phyloP scores from a whole-genome alignment of 139 green algal species.

The Coccomyxa sp. region DNA sequence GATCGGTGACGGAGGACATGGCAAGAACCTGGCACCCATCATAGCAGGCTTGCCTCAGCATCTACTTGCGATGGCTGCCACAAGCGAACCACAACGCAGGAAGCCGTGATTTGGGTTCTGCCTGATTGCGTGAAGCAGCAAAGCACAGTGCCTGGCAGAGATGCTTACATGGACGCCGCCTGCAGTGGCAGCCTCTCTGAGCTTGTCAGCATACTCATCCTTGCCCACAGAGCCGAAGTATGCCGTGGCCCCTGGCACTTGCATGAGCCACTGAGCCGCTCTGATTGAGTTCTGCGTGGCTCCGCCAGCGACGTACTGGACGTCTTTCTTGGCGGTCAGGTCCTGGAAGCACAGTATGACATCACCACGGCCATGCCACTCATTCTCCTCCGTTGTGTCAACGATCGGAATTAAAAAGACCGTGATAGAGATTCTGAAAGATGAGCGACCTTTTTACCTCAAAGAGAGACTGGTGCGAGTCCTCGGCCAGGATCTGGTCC shows the following conservation, averaged over 20 bases:
- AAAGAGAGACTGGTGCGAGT: conserved; percentile 95
- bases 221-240: conserved; percentile 98
- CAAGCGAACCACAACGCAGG: not conserved
- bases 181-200: conserved; percentile 62
- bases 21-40: not conserved
- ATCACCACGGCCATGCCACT: not conserved
- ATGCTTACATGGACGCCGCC: conserved; percentile 73
- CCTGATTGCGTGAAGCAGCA: not conserved
- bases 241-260: conserved; percentile 64
- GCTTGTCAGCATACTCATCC: conserved; percentile 86
- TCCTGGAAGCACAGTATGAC: conserved; percentile 46
- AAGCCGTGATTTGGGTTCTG: too few relatives aligned
- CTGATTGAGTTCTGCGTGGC: conserved; percentile 97
- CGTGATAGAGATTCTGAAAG: not conserved
- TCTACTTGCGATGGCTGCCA: not conserved
- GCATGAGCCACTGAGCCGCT: conserved; percentile 98
- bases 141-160: not conserved
- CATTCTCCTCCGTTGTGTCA: not conserved
- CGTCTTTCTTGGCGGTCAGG: conserved; percentile 65
- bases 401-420: not conserved
- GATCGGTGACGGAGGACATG: not conserved
- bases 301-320: conserved; percentile 97
- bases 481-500: conserved; percentile 97
- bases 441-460: conserved; percentile 30
- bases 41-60: not conserved